These are phyloP conservation scores for Pichia kudriavzevii DNA, from an alignment of 1,139 yeast species.

Conservation along the genomic window DNA sequence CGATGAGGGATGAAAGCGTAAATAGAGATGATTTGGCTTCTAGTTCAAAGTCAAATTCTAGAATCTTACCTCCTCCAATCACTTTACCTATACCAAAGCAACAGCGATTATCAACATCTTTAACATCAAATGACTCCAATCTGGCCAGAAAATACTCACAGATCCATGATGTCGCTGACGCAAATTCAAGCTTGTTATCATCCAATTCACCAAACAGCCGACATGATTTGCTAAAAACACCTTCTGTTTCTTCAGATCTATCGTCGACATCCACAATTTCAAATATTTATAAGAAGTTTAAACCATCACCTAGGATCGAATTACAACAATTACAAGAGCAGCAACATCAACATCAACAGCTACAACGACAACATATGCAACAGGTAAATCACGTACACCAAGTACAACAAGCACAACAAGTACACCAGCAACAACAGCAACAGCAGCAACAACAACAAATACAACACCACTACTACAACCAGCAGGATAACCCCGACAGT, in stretches of 20 bases:
- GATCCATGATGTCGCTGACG: no score
- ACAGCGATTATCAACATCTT: not conserved
- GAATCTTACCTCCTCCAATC: conserved; percentile 15
- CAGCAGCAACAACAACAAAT: conserved; percentile 8
- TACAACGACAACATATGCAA: conserved; percentile 2
- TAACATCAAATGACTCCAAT: no score
- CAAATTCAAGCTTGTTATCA: no score
- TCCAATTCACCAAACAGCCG: no score
- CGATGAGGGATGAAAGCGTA: not conserved
- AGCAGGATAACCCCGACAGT: conserved; percentile 16
- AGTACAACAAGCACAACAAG: not conserved
- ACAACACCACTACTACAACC: conserved; percentile 1
- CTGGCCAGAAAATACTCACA: no score
- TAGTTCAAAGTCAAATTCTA: not conserved
- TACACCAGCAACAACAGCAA: conserved; percentile 7
- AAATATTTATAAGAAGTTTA: not conserved
- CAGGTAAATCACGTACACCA: conserved; percentile 1
- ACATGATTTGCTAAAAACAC: no score
- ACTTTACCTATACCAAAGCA: conserved; percentile 8
- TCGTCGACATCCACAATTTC: conserved; percentile 3
- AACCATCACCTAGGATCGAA: conserved; percentile 1
- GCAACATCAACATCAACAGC: conserved; percentile 1
- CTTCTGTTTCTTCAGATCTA: conserved; percentile 3
- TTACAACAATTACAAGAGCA: conserved; percentile 3
- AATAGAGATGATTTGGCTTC: not conserved